Conservation (phyloP, 2,329 filamentous ascomycete genomes). For the Fusarium robinianum region DNA sequence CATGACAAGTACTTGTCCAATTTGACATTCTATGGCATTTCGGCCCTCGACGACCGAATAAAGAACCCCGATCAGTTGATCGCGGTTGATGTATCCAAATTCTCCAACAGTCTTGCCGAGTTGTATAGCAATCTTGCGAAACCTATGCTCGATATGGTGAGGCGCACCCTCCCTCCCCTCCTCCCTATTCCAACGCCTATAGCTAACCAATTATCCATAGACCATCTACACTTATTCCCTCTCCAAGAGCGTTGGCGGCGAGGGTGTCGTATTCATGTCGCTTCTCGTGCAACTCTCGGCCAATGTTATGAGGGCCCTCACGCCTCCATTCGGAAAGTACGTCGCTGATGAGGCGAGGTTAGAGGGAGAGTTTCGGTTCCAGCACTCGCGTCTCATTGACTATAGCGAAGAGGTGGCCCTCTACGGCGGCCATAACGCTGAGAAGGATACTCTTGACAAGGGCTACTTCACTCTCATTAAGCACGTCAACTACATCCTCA, state of each 20-base stretch:
- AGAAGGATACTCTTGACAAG: conserved; percentile 96
- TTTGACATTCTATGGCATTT: conserved; percentile 96
- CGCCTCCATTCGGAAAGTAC: conserved; percentile 95
- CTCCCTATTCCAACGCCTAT: too few species aligned
- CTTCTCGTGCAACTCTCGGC: conserved; percentile 92
- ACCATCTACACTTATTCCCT: conserved; percentile 93
- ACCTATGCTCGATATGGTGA: conserved; percentile 86
- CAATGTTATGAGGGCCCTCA: conserved; percentile 89
- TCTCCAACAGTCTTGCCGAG: conserved; percentile 92
- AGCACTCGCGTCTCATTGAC: conserved; percentile 92
- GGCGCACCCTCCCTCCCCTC: too few species aligned
- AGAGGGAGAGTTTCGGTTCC: conserved; percentile 95
- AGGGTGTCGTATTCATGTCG: conserved; percentile 94
- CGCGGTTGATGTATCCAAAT: conserved; percentile 93
- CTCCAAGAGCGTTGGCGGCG: conserved; percentile 92
- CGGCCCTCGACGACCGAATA: conserved; percentile 93
- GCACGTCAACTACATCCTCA: conserved; percentile 94
- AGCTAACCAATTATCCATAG: conserved; percentile 44
- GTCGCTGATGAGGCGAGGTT: conserved; percentile 93
- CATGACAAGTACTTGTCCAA: conserved; percentile 97
- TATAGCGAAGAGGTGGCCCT: conserved; percentile 94
- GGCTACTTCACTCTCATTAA: conserved; percentile 99
- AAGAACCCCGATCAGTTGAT: conserved; percentile 98
- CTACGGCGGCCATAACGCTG: conserved; percentile 87
- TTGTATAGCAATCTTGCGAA: conserved; percentile 97